Conservation (phyloP, 1,284 basidiomycete genomes). For the Ceratobasidium sp. region DNA sequence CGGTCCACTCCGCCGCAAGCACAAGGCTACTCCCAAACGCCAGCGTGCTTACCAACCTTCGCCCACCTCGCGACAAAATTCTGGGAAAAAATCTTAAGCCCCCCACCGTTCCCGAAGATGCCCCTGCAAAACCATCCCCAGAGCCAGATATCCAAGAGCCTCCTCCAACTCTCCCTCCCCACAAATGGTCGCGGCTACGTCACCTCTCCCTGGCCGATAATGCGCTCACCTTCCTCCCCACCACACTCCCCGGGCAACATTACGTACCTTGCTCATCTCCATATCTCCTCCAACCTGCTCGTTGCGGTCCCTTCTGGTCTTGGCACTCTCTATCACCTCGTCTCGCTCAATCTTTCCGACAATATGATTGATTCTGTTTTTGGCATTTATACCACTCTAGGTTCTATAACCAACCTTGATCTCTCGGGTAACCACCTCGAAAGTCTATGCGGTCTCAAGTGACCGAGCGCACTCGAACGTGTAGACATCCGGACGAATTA, state of each 20-base stretch:
- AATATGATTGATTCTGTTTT: slow-evolving; percentile 98
- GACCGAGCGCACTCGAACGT: slow-evolving; percentile 83
- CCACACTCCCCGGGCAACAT: slow-evolving; percentile 78
- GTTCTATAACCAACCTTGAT: slow-evolving; percentile 81
- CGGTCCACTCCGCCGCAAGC: slow-evolving; percentile 65
- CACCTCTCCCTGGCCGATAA: slow-evolving; percentile 86
- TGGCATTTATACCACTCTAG: slow-evolving; percentile 86
- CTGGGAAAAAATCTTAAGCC: slow-evolving; percentile 63
- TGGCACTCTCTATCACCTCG: slow-evolving; percentile 78
- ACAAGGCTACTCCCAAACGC: slow-evolving; percentile 54
- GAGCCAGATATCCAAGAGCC: not conserved
- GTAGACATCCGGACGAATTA: slow-evolving; percentile 89
- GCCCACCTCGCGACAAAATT: slow-evolving; percentile 58
- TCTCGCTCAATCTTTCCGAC: slow-evolving; percentile 89
- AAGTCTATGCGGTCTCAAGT: slow-evolving; percentile 92
- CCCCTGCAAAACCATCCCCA: not conserved
- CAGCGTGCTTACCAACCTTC: slow-evolving; percentile 59
- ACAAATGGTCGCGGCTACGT: slow-evolving; percentile 83
- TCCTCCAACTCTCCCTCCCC: slow-evolving; percentile 64
- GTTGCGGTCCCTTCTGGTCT: slow-evolving; percentile 86
- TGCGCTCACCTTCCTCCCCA: slow-evolving; percentile 83
- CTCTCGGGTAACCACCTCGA: slow-evolving; percentile 89
- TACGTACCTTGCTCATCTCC: slow-evolving; percentile 84
- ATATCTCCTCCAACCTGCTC: slow-evolving; percentile 90
- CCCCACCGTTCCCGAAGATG: slow-evolving; percentile 72